Evolutionary conservation across 2,329 filamentous ascomycete species (phyloP), one percentile per base, ranked within the genome.

Genomic region (Hymenoscyphus linearis): DNA sequence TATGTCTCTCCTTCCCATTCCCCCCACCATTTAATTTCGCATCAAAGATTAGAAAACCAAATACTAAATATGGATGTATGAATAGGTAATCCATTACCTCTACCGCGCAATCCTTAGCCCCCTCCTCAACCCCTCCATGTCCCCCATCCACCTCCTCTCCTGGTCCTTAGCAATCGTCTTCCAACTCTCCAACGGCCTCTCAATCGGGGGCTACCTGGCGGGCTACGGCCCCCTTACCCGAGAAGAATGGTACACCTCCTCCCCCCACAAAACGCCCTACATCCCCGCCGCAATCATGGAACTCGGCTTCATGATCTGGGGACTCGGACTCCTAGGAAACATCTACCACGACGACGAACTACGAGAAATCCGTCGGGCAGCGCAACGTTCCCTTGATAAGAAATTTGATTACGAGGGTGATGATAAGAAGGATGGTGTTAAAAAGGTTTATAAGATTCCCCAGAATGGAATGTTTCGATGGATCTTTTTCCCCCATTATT

Each of bases 271-370:
- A 50, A 22, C 44, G 13, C 13, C 44, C 44, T 68, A 60, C 40
- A 62, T 64, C 76, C 60, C 75, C 75, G 65, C 64, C n/a, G 66
- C 69, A 60, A 71, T 77, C 35, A 80, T 86, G 52, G 76, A 80
- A 63, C 58, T 86, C 16, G 93, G 95, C 1, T 77, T 96, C 35
- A 79, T 84, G 25, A 72, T 96, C 59, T 98, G 95, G 80, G 84
- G 86, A 64, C 76, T 89, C 62, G 91, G 90, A 0, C 84, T 97
- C 61, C 77, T 86, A 16, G 86, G 83, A 36, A 98, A 97, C 74
- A 91, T 95, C 71, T 90, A 87, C 74, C 90, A 96, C 72, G 95
- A 99, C 74, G 91, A 95, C 71, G 88, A 91, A 68, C 81, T 99
- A 60, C 89, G 93, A 61, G 88, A 95, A 73, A 93, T 99, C 67